Percentiles rank a stretch among this genome's conserved stretches.
These are phyloP conservation scores for Sporisorium reilianum DNA, from an alignment of 1,284 basidiomycete genomes.

Conservation along the genomic window DNA sequence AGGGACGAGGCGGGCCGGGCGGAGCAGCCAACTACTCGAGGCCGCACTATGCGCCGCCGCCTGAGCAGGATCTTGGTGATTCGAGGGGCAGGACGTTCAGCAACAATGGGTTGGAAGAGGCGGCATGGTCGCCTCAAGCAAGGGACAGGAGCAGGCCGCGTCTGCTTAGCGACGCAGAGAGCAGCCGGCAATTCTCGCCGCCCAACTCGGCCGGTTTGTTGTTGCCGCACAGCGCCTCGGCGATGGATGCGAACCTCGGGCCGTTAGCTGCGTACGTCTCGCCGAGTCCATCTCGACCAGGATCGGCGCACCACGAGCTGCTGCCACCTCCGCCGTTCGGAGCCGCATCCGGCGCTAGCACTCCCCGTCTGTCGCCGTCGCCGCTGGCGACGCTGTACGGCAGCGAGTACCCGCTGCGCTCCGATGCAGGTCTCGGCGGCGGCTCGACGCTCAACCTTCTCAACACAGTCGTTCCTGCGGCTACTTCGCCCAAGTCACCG, in stretches of 20 bases:
- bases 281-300: conserved; percentile 31
- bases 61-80: conserved; percentile 34
- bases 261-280: conserved; percentile 30
- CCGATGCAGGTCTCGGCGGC: conserved; percentile 12
- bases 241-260: conserved; percentile 13
- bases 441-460: conserved; percentile 39
- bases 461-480: conserved; percentile 14
- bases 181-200: conserved; percentile 7
- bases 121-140: conserved; percentile 13
- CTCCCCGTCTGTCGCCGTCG: conserved; percentile 25
- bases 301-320: conserved; percentile 30
- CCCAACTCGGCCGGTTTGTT: conserved; percentile 19
- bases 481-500: conserved; percentile 28
- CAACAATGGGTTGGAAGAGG: conserved; percentile 7
- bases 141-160: conserved; percentile 3
- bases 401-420: conserved; percentile 18
- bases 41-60: background rate
- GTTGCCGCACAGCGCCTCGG: conserved; percentile 9
- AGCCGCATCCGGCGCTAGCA: conserved; percentile 23
- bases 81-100: conserved; percentile 8
- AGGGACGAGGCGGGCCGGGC: background rate
- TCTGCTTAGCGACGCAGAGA: background rate
- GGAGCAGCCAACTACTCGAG: conserved; percentile 5
- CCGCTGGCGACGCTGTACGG: conserved; percentile 27
- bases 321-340: conserved; percentile 26